phyloP scores from a whole-genome alignment of 176 grass and related monocot genomes.

The Eragrostis curvula region DNA sequence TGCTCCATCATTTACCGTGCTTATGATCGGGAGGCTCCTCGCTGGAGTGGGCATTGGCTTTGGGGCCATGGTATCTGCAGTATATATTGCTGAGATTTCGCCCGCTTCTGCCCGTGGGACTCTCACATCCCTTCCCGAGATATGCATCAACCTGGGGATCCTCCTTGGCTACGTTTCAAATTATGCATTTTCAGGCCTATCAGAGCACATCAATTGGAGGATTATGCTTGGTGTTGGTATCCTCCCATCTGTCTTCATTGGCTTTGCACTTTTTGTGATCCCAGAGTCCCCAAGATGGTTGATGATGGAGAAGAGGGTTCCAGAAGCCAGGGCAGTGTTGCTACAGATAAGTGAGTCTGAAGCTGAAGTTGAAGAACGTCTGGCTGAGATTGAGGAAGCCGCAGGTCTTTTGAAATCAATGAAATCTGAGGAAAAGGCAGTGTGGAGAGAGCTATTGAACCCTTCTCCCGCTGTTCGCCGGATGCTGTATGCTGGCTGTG shows the following conservation, averaged over 20 bases:
- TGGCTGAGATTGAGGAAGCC: constrained; percentile 80
- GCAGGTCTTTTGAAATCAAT: constrained; percentile 54
- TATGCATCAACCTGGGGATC: constrained; percentile 91
- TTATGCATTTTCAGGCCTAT: constrained; percentile 83
- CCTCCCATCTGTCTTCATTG: constrained; percentile 86
- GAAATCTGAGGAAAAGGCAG: constrained; percentile 64
- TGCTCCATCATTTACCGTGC: constrained; percentile 80
- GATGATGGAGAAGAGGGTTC: constrained; percentile 78
- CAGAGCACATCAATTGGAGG: constrained; percentile 91
- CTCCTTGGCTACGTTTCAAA: constrained; percentile 93
- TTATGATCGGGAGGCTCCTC: constrained; percentile 81
- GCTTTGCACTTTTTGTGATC: constrained; percentile 78
- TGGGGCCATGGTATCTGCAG: constrained; percentile 87
- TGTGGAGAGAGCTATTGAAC: constrained; percentile 82
- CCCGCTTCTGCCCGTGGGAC: constrained; percentile 70
- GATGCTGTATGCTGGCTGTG: constrained; percentile 75
- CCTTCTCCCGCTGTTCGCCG: constrained; percentile 69
- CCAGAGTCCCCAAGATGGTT: constrained; percentile 94
- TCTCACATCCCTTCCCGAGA: constrained; percentile 90
- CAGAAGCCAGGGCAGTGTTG: constrained; percentile 69
- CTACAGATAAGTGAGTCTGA: constrained; percentile 77
- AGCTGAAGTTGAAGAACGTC: constrained; percentile 66
- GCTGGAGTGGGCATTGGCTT: constrained; percentile 91
- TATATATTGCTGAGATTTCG: constrained; percentile 97
- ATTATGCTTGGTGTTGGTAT: constrained; percentile 91